Evolutionary conservation across 2,329 filamentous ascomycete genomes (phyloP).

Genomic region (Penicillium palitans): DNA sequence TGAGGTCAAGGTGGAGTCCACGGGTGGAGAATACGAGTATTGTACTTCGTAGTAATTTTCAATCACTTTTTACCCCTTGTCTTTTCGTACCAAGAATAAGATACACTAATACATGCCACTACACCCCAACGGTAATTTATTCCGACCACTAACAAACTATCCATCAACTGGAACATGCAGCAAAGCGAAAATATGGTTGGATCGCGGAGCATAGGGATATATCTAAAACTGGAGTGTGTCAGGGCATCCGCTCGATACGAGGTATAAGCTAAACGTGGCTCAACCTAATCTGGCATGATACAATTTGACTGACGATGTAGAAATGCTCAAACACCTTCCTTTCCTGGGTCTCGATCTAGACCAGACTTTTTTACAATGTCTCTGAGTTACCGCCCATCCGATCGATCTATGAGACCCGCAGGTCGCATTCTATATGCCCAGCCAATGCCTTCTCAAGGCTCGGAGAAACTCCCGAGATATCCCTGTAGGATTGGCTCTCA

Average conservation of each 20-base stretch:
- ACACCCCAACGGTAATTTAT: background rate
- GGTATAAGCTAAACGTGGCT: slow-evolving; percentile 1
- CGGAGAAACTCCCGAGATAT: slow-evolving; percentile 1
- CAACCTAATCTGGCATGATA: background rate
- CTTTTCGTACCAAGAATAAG: background rate
- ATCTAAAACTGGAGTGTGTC: background rate
- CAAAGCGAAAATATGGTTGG: background rate
- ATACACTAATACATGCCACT: background rate
- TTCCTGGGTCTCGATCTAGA: background rate
- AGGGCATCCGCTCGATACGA: background rate
- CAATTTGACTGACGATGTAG: background rate
- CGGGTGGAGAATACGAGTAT: background rate
- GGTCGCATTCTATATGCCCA: background rate
- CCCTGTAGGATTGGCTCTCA: background rate
- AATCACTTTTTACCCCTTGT: background rate
- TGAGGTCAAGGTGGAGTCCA: background rate
- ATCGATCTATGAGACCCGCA: slow-evolving; percentile 9
- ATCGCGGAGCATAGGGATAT: background rate
- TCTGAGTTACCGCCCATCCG: slow-evolving; percentile 5
- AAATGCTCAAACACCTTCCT: background rate
- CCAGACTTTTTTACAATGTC: slow-evolving; percentile 1
- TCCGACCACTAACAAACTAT: background rate
- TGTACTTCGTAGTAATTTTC: background rate
- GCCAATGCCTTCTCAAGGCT: background rate
- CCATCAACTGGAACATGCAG: background rate